Percentiles rank a stretch among this genome's conserved stretches.
Conservation (phyloP, 2,329 filamentous ascomycete genomes). For the Colletotrichum tropicale region DNA sequence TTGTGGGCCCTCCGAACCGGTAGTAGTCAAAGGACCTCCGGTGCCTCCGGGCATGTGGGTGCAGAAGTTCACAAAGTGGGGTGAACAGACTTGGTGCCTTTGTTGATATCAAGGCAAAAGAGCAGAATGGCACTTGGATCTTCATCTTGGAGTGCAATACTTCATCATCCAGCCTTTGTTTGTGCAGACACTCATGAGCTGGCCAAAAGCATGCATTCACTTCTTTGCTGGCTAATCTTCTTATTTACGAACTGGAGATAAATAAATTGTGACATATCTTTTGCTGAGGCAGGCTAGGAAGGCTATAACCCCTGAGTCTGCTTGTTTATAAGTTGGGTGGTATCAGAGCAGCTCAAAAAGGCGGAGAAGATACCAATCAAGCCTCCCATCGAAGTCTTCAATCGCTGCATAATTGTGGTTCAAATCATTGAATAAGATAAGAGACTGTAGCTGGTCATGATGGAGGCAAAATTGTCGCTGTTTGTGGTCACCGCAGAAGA, state of each 20-base stretch:
- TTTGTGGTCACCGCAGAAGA: too few species aligned
- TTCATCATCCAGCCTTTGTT: background rate
- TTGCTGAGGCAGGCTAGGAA: too few species aligned
- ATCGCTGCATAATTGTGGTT: too few species aligned
- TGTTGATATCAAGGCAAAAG: background rate
- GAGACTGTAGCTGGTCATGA: too few species aligned
- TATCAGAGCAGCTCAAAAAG: too few species aligned
- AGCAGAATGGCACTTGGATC: background rate
- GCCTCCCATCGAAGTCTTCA: rapidly evolving
- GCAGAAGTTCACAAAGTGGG: background rate
- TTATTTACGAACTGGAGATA: too few species aligned
- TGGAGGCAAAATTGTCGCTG: too few species aligned
- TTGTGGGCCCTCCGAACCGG: background rate
- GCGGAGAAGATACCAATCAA: too few species aligned
- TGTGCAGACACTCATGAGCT: background rate
- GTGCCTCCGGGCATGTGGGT: background rate
- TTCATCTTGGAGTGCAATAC: background rate
- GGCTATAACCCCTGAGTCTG: rapidly evolving
- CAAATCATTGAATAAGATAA: too few species aligned
- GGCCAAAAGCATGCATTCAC: background rate
- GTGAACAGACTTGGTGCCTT: background rate
- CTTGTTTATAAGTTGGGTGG: too few species aligned
- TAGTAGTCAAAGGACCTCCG: background rate
- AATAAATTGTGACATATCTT: too few species aligned
- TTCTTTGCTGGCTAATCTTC: background rate